Evolutionary conservation across 495 filamentous ascomycete genomes (phyloP), one percentile per base, ranked within the genome.

Genomic region (Staphylotrichum longicolle): DNA sequence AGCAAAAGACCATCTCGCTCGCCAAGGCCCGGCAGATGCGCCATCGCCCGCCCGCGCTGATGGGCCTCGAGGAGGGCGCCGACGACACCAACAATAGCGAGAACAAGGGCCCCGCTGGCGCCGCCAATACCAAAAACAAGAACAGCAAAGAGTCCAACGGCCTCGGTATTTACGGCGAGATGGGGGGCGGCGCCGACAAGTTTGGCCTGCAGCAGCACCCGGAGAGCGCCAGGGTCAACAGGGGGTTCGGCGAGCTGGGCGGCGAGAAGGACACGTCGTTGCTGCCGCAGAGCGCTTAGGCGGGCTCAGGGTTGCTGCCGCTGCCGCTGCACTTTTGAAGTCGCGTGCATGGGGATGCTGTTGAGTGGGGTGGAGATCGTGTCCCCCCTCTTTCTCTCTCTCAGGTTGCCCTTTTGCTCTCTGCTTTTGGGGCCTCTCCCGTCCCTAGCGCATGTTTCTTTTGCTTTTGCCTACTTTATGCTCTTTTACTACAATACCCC

Each of bases 1-100:
- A 93, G 68, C 91, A 92, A 67, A 91, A 93, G 75, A 97, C 93
- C 0, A 93, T 97, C 52, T 91, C 88, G 53, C 83, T 97, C 10
- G 86, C 86, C 44, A 93, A 95, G 73, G 93, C 93, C 40, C 83
- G 83, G 57, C 76, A 87, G 65, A 88, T 92, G 86, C 86, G 88
- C 54, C 88, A 94, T 70, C 83, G 93, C 6, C 95, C 95, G 7
- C 95, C 94, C 8, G 91, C 90, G 7, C 78, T 97, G 44, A 91
- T 91, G 88, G 83, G 83, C 55, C 77, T 85, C 4, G 86, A 88
- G 52, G 86, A 88, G 62, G 75, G 77, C 32, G 77, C 76, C 45
- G 72, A 75, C 42, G 63, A 66, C 34, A 50, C 52, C 30, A 44
- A 14, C 14, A 58, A 55, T 45, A 64, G 70, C 39, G 66, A 70